A percentile compares a stretch with the other conserved stretches of the same genome.
These are phyloP conservation scores for Xylaria sp. DNA, from an alignment of 2,329 filamentous ascomycete species.

Conservation along the genomic window DNA sequence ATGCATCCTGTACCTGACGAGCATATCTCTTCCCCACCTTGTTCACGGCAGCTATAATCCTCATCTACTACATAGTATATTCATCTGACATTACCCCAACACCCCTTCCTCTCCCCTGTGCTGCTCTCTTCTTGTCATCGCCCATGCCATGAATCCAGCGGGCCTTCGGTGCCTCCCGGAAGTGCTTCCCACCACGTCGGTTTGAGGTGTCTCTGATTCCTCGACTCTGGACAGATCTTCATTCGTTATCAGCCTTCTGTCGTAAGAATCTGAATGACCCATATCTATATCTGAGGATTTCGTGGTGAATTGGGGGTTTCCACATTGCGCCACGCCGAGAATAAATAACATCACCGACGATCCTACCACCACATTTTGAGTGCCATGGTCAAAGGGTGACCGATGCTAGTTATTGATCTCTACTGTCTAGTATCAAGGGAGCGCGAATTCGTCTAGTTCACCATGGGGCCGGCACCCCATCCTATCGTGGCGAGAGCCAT, in stretches of 20 bases:
- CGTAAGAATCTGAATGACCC: slow-evolving; percentile 4
- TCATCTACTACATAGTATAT: slow-evolving; percentile 43
- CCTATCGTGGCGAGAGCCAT: slow-evolving; percentile 50
- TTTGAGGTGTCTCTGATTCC: slow-evolving; percentile 53
- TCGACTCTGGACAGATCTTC: slow-evolving; percentile 37
- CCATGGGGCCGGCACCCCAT: slow-evolving; percentile 55
- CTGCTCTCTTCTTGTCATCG: slow-evolving; percentile 32
- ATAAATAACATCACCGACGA: slow-evolving; percentile 1
- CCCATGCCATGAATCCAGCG: slow-evolving; percentile 38
- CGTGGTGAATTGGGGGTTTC: background rate
- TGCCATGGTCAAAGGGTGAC: slow-evolving; percentile 3
- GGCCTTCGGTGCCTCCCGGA: slow-evolving; percentile 39
- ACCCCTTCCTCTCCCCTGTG: slow-evolving; percentile 33
- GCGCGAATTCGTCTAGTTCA: slow-evolving; percentile 25
- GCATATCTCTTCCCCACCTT: slow-evolving; percentile 41
- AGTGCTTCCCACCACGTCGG: slow-evolving; percentile 45
- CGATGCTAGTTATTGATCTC: slow-evolving; percentile 28
- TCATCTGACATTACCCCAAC: slow-evolving; percentile 39
- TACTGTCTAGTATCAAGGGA: slow-evolving; percentile 21
- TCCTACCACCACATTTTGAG: background rate
- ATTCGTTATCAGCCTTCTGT: slow-evolving; percentile 35
- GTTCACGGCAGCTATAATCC: slow-evolving; percentile 39
- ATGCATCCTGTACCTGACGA: slow-evolving; percentile 44
- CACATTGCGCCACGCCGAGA: slow-evolving; percentile 10
- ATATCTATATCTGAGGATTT: background rate